Evolutionary conservation across 768 basidiomycete genomes (phyloP).

Genomic region (Boletus subparvulus): DNA sequence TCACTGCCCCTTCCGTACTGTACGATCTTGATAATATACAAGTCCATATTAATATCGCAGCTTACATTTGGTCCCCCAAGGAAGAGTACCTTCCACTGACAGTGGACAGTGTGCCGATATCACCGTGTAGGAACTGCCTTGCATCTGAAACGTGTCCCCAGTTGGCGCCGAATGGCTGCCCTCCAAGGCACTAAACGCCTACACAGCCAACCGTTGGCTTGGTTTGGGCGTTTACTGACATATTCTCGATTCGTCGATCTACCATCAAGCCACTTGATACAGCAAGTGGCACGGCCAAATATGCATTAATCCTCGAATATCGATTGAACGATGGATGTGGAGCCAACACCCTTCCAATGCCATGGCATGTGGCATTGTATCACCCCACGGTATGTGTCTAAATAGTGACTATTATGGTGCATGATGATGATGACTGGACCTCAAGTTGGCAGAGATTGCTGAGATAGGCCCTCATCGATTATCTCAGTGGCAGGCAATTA

Average conservation of each 20-base stretch:
- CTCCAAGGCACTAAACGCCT: not conserved
- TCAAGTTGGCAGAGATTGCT: not conserved
- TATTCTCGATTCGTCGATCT: not conserved
- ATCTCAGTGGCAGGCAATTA: not conserved
- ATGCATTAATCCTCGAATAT: not conserved
- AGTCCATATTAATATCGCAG: not conserved
- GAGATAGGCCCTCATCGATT: not conserved
- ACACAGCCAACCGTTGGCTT: slow-evolving; percentile 6
- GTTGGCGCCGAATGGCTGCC: not conserved
- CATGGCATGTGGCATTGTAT: not conserved
- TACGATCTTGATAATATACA: not conserved
- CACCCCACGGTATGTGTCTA: not conserved
- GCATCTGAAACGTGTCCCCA: not conserved
- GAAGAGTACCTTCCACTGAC: not conserved
- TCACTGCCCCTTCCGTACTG: not conserved
- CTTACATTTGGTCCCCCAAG: too few species aligned
- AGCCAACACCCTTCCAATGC: slow-evolving; percentile 1
- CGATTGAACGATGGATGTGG: not conserved
- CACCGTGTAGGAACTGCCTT: not conserved
- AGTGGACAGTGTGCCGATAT: not conserved
- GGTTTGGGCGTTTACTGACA: not conserved
- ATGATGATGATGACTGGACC: not conserved
- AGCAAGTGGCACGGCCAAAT: slow-evolving; percentile 9
- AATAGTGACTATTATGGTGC: not conserved
- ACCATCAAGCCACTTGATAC: not conserved